Conservation (phyloP, 768 basidiomycete species). For the Tephrocybe sp. region DNA sequence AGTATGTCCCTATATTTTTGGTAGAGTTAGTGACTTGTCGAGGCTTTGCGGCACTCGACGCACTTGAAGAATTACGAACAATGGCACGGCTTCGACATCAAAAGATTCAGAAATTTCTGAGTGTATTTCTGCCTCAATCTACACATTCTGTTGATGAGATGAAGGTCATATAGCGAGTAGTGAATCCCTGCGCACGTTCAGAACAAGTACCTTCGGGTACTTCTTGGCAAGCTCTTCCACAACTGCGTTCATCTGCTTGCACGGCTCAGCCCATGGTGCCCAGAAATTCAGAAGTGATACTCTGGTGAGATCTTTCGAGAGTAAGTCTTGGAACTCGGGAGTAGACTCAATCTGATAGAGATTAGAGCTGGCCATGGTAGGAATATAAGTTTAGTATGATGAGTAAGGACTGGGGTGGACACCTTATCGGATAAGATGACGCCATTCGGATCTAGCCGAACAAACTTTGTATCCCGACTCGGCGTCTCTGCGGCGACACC, state of each 20-base stretch:
- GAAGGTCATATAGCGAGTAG: neutral
- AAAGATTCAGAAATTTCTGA: slow-evolving; percentile 90
- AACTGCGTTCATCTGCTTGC: slow-evolving; percentile 85
- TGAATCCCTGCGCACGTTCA: slow-evolving; percentile 53
- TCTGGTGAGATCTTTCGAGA: slow-evolving; percentile 74
- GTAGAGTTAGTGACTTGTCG: neutral
- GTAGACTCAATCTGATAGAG: slow-evolving; percentile 54
- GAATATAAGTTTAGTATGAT: too few species aligned
- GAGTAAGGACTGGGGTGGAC: neutral
- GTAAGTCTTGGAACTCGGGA: slow-evolving; percentile 69
- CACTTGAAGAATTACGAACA: slow-evolving; percentile 81
- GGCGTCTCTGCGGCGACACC: too few species aligned
- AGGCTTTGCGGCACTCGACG: slow-evolving; percentile 16
- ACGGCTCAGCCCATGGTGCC: slow-evolving; percentile 92
- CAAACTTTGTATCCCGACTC: too few species aligned
- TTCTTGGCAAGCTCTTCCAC: slow-evolving; percentile 72
- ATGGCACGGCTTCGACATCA: slow-evolving; percentile 86
- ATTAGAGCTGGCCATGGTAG: slow-evolving; percentile 31
- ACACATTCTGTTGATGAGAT: neutral
- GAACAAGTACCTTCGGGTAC: slow-evolving; percentile 65
- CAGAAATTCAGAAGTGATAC: slow-evolving; percentile 93
- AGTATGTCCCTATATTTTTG: slow-evolving; percentile 71
- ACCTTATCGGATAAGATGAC: slow-evolving; percentile 22
- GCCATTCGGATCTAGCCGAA: slow-evolving; percentile 21
- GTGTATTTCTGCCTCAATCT: slow-evolving; percentile 85